These are phyloP conservation scores for Phoenix dactylifera DNA, from an alignment of 176 grass and related monocot genomes.

Conservation along the genomic window DNA sequence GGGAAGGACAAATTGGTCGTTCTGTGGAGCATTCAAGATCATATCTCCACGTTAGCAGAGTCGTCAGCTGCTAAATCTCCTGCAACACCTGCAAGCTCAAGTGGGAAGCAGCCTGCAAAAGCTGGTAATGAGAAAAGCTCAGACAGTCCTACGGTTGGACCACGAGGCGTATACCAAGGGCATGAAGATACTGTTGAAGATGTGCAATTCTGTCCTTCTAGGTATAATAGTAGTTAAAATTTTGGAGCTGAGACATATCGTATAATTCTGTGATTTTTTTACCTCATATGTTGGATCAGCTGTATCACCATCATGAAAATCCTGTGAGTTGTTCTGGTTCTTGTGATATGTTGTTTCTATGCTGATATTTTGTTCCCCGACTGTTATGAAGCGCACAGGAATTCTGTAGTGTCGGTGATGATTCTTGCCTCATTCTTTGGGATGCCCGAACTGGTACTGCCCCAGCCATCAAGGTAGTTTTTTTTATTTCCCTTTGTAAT, in stretches of 20 bases:
- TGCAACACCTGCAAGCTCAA: constrained; percentile 42
- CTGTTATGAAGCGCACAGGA: constrained; percentile 62
- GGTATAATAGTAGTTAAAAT: constrained; percentile 36
- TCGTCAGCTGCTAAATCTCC: constrained; percentile 32
- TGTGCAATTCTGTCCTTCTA: constrained; percentile 90
- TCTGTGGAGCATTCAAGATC: constrained; percentile 87
- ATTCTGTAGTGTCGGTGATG: constrained; percentile 97
- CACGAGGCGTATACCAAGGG: constrained; percentile 69
- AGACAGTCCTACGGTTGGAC: constrained; percentile 67
- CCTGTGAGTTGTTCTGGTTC: too few relatives aligned
- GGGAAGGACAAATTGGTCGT: constrained; percentile 92
- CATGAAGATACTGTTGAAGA: constrained; percentile 92
- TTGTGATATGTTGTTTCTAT: too few relatives aligned
- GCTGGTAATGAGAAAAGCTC: constrained; percentile 41
- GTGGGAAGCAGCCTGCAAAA: constrained; percentile 43
- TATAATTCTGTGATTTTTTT: too few relatives aligned
- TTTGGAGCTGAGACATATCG: not conserved
- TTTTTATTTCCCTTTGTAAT: not conserved
- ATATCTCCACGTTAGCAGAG: constrained; percentile 59
- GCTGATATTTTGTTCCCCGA: not conserved
- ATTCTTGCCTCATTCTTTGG: constrained; percentile 96
- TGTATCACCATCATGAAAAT: too few relatives aligned
- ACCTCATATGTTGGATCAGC: too few relatives aligned
- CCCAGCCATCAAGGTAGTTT: constrained; percentile 73
- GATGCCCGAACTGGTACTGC: constrained; percentile 71